phyloP scores from a whole-genome alignment of 2,329 filamentous ascomycete species.

The Trichophyton equinum region DNA sequence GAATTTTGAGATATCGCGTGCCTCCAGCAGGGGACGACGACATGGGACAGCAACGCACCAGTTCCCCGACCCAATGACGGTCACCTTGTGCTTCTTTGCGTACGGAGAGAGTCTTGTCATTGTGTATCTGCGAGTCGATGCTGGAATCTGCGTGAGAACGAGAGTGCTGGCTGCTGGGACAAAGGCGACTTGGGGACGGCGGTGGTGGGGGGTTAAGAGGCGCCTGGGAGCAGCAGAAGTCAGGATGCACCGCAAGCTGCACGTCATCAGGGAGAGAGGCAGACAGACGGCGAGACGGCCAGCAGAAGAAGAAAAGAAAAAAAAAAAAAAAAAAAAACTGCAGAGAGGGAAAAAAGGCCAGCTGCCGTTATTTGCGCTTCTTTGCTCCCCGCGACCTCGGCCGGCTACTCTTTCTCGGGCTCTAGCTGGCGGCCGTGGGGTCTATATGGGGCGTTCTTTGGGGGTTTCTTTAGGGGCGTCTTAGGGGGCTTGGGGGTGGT shows the following conservation, averaged over 20 bases:
- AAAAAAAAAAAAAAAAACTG: not conserved
- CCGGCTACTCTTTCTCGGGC: not conserved
- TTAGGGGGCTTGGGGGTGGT: not conserved
- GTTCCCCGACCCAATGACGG: slow-evolving; percentile 89
- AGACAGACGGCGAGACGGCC: too few relatives aligned
- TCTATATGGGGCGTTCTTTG: not conserved
- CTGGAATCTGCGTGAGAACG: not conserved
- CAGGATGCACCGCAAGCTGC: not conserved
- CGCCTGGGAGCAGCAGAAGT: not conserved
- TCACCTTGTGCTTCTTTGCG: slow-evolving; percentile 76
- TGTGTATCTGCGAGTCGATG: slow-evolving; percentile 12
- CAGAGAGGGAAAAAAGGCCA: not conserved
- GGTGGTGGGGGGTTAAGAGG: not conserved
- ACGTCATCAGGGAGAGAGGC: not conserved
- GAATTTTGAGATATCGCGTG: not conserved
- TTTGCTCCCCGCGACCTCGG: not conserved
- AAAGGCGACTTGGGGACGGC: not conserved
- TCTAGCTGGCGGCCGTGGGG: not conserved
- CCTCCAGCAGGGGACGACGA: not conserved
- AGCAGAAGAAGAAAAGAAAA: not conserved
- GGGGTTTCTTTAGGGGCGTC: too few relatives aligned
- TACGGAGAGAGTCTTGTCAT: slow-evolving; percentile 41
- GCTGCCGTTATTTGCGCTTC: not conserved
- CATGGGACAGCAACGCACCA: slow-evolving; percentile 48
- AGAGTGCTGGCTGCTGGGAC: not conserved